phyloP scores from a whole-genome alignment of 2,329 filamentous ascomycete species.

The Monosporascus sp. region DNA sequence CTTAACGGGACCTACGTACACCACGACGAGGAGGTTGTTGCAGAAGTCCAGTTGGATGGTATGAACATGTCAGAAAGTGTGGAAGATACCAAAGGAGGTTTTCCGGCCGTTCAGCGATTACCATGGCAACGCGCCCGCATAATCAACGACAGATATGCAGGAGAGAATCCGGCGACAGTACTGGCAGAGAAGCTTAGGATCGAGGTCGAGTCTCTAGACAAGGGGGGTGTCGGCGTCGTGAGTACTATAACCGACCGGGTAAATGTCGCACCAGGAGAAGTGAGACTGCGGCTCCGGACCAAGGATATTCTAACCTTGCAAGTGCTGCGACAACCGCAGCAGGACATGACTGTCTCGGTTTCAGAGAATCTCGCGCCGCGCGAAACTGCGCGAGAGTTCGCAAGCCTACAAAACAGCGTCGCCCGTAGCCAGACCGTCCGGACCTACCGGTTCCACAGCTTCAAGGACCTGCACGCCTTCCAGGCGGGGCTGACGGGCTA shows the following conservation, averaged over 20 bases:
- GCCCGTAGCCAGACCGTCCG: constrained; percentile 60
- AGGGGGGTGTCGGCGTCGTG: constrained; percentile 25
- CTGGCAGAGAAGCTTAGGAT: constrained; percentile 73
- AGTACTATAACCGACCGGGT: constrained; percentile 79
- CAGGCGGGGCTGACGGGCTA: constrained; percentile 77
- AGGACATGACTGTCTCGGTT: constrained; percentile 72
- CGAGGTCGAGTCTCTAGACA: constrained; percentile 66
- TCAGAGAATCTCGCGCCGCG: constrained; percentile 61
- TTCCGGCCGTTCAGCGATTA: constrained; percentile 45
- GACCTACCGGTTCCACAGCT: constrained; percentile 62
- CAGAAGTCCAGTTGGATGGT: constrained; percentile 62
- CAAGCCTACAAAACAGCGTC: constrained; percentile 54
- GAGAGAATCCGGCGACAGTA: constrained; percentile 62
- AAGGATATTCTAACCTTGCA: constrained; percentile 57
- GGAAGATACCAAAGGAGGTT: constrained; percentile 42
- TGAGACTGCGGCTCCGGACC: constrained; percentile 62
- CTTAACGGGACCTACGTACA: constrained; percentile 68
- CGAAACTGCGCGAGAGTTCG: constrained; percentile 58
- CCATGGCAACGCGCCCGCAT: constrained; percentile 65
- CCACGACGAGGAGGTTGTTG: constrained; percentile 63
- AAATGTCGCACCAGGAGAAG: constrained; percentile 72
- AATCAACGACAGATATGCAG: constrained; percentile 65
- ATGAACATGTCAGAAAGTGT: constrained; percentile 57
- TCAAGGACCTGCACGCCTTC: constrained; percentile 71
- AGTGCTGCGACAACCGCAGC: constrained; percentile 67